Percentiles rank a stretch among this genome's conserved stretches.
phyloP scores from a whole-genome alignment of 805 yeast species.

The Lipomyces yamadae region DNA sequence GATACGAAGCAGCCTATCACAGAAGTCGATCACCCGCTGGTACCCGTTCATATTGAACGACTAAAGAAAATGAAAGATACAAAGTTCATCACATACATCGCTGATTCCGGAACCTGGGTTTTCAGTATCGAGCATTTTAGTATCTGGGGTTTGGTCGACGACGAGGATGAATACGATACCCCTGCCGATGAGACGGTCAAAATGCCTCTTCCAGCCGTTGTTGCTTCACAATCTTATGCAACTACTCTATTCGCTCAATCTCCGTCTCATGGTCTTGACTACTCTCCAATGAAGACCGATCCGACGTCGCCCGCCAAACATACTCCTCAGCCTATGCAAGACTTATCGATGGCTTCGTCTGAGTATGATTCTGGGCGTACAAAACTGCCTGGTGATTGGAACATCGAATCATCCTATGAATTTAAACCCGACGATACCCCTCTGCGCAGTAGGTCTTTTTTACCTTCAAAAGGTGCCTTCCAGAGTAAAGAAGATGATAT shows the following conservation, averaged over 20 bases:
- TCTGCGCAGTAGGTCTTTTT: slow-evolving; percentile 17
- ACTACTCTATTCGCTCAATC: slow-evolving; percentile 6
- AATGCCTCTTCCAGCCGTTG: slow-evolving; percentile 28
- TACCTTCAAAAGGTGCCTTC: slow-evolving; percentile 20
- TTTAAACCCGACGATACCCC: slow-evolving; percentile 21
- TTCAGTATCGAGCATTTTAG: slow-evolving; percentile 75
- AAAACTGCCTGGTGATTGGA: slow-evolving; percentile 28
- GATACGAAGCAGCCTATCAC: slow-evolving; percentile 73
- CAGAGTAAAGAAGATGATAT: background rate
- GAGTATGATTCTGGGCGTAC: slow-evolving; percentile 15
- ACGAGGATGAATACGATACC: slow-evolving; percentile 59
- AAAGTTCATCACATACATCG: slow-evolving; percentile 75
- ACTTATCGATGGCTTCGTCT: slow-evolving; percentile 9
- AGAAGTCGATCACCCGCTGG: slow-evolving; percentile 75
- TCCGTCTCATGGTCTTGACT: slow-evolving; percentile 10
- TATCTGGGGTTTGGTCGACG: slow-evolving; percentile 87
- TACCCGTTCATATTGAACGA: slow-evolving; percentile 68
- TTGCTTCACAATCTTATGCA: background rate
- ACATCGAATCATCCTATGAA: slow-evolving; percentile 6
- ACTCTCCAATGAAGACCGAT: slow-evolving; percentile 39
- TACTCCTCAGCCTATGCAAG: slow-evolving; percentile 19
- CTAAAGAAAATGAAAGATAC: slow-evolving; percentile 64
- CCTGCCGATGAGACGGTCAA: slow-evolving; percentile 43
- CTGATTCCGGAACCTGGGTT: slow-evolving; percentile 57
- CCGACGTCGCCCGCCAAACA: slow-evolving; percentile 41